These are phyloP conservation scores for Rutidosis leptorrhynchoides DNA, from an alignment of 129 eudicot genomes.

Conservation along the genomic window DNA sequence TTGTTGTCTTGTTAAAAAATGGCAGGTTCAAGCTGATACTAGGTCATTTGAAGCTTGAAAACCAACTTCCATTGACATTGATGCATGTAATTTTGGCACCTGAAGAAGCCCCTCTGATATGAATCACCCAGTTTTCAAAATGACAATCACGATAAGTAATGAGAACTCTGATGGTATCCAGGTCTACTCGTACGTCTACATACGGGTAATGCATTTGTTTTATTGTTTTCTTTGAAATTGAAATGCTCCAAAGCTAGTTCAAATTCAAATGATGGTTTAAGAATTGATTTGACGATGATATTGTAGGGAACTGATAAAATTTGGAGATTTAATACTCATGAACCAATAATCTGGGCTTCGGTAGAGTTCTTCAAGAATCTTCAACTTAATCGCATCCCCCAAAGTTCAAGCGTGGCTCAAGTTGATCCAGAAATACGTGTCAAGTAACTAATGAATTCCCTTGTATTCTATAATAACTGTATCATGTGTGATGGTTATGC, in stretches of 20 bases:
- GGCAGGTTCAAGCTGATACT: slow-evolving; percentile 86
- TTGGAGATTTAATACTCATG: slow-evolving; percentile 91
- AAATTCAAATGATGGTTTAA: slow-evolving; percentile 14
- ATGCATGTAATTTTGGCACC: slow-evolving; percentile 97
- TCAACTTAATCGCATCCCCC: slow-evolving; percentile 75
- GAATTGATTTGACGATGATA: slow-evolving; percentile 10
- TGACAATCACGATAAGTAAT: slow-evolving; percentile 76
- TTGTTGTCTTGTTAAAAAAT: slow-evolving; percentile 20
- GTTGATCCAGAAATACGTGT: slow-evolving; percentile 96
- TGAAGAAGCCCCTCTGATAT: slow-evolving; percentile 71
- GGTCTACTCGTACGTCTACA: slow-evolving; percentile 78
- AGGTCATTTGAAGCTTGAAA: slow-evolving; percentile 87
- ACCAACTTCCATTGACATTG: slow-evolving; percentile 87
- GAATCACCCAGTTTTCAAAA: slow-evolving; percentile 87
- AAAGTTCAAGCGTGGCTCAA: slow-evolving; percentile 64
- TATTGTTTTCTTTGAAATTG: slow-evolving; percentile 16
- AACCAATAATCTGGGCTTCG: slow-evolving; percentile 91
- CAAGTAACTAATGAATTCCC: slow-evolving; percentile 56
- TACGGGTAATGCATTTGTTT: slow-evolving; percentile 57
- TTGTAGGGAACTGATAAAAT: slow-evolving; percentile 73
- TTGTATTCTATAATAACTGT: too few species aligned
- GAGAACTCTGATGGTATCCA: slow-evolving; percentile 78
- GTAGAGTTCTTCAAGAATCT: slow-evolving; percentile 76
- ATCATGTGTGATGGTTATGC: too few species aligned
- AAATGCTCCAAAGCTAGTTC: slow-evolving; percentile 9